phyloP scores from a whole-genome alignment of 345 rosid species.

The Populus alba region DNA sequence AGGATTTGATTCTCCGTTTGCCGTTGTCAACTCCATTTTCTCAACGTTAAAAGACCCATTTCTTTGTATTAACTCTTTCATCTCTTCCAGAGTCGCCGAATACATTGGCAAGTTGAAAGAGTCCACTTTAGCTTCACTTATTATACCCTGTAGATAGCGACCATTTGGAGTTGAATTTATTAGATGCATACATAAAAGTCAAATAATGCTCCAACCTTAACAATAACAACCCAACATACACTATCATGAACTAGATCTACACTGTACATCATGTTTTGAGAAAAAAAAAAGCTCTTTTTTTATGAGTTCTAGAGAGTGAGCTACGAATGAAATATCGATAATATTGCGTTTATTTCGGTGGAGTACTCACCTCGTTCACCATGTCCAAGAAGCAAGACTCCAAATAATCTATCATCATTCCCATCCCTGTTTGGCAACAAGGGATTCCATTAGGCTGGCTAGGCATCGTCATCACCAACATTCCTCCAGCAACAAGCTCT shows the following conservation, averaged over 20 bases:
- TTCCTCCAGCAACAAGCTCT: conserved; percentile 36
- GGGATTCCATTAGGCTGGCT: conserved; percentile 27
- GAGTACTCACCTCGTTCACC: conserved; percentile 32
- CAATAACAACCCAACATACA: too few relatives aligned
- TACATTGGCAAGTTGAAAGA: conserved; percentile 13
- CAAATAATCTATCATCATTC: conserved; percentile 19
- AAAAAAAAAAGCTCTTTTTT: too few relatives aligned
- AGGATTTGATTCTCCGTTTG: neutral
- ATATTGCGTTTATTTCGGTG: neutral
- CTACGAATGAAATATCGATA: too few relatives aligned
- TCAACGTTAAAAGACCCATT: conserved; percentile 6
- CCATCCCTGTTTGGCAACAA: conserved; percentile 11
- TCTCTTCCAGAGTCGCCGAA: neutral
- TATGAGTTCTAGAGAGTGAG: neutral
- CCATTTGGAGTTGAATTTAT: neutral
- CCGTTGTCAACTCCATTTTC: neutral
- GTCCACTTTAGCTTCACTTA: conserved; percentile 1
- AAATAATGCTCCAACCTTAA: too few relatives aligned
- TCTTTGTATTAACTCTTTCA: neutral
- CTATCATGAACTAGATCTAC: too few relatives aligned
- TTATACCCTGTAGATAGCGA: neutral
- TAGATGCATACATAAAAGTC: neutral
- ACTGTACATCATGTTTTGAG: too few relatives aligned
- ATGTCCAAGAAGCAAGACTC: conserved; percentile 41
- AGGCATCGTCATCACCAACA: conserved; percentile 34